Percentiles rank a stretch among this genome's conserved stretches.
Conservation (phyloP, 2,329 filamentous ascomycete genomes). For the Chaetomium strumarium region DNA sequence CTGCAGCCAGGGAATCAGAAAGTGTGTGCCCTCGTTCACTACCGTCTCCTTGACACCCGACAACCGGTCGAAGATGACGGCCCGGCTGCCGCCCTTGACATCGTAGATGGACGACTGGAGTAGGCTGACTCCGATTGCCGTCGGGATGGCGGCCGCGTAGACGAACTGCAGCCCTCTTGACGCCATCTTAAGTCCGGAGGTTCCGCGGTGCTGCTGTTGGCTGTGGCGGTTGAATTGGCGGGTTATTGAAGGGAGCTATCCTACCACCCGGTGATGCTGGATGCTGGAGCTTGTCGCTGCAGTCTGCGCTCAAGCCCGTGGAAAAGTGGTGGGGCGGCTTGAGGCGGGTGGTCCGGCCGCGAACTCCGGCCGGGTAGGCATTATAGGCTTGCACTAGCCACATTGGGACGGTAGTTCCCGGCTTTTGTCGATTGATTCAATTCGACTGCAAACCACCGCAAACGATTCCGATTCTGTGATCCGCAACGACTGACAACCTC, state of each 20-base stretch:
- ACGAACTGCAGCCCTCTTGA: conserved; percentile 19
- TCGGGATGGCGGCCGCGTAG: conserved; percentile 52
- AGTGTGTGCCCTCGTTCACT: conserved; percentile 93
- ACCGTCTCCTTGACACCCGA: conserved; percentile 89
- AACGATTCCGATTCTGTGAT: conserved; percentile 22
- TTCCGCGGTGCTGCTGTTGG: not conserved
- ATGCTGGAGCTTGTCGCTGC: not conserved
- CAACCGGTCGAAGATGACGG: conserved; percentile 95
- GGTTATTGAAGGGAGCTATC: not conserved
- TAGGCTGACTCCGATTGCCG: conserved; percentile 60
- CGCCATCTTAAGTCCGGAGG: conserved; percentile 19
- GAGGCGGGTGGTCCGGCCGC: too few relatives aligned
- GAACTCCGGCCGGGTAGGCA: too few relatives aligned
- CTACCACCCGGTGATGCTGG: not conserved
- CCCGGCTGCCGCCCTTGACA: conserved; percentile 87
- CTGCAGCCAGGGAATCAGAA: conserved; percentile 93
- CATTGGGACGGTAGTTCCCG: conserved; percentile 13
- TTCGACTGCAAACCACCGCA: conserved; percentile 24
- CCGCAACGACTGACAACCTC: conserved; percentile 20
- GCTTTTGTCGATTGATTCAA: conserved; percentile 27
- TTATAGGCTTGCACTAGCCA: too few relatives aligned
- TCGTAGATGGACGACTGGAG: conserved; percentile 86
- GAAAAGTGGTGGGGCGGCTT: too few relatives aligned
- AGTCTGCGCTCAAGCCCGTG: not conserved
- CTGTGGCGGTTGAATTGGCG: not conserved